Conservation (phyloP, 2,329 filamentous ascomycete genomes). For the Fusarium setosum region DNA sequence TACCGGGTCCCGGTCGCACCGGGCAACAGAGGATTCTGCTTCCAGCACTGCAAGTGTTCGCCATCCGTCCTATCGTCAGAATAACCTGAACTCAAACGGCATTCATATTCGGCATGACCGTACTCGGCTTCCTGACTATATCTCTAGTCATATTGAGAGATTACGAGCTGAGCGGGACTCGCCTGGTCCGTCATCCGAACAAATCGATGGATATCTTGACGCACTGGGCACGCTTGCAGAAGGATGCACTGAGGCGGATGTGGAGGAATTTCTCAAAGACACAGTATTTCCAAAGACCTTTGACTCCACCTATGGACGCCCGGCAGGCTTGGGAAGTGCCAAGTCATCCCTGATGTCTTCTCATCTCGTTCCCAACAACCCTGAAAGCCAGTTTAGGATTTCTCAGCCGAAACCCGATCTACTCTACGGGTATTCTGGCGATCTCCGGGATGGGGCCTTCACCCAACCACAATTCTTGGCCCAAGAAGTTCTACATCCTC, state of each 20-base stretch:
- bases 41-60: not conserved
- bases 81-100: not conserved
- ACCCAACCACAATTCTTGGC: not conserved
- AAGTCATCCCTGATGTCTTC: not conserved
- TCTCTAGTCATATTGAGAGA: not conserved
- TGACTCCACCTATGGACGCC: too few species aligned
- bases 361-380: not conserved
- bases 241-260: not conserved
- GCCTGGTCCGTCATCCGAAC: not conserved
- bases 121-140: not conserved
- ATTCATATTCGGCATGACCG: not conserved
- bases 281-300: not conserved
- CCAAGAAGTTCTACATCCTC: too few species aligned
- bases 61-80: not conserved
- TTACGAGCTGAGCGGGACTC: not conserved
- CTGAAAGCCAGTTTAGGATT: not conserved
- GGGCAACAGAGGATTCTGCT: too few species aligned
- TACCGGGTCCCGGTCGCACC: not conserved
- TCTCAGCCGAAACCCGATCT: constrained; percentile 13
- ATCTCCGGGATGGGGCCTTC: too few species aligned
- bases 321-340: not conserved
- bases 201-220: not conserved
- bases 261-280: not conserved
- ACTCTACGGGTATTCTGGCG: constrained; percentile 15
- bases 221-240: not conserved